These are phyloP conservation scores for Saturnispora bothae DNA, from an alignment of 805 yeast species.

Conservation along the genomic window DNA sequence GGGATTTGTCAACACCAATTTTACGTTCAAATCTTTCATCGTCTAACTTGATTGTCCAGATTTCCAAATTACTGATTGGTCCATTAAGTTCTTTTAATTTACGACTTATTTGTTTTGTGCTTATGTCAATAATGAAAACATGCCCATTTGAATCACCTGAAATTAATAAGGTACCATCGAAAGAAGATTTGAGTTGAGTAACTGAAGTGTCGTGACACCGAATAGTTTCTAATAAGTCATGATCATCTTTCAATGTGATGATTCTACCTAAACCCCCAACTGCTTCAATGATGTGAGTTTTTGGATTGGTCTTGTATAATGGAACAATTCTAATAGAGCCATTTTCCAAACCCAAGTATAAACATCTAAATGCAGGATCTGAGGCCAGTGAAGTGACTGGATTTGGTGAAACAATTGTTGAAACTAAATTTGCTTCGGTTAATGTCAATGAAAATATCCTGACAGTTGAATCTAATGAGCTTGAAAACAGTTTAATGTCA, in stretches of 20 bases:
- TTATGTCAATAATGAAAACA: constrained; percentile 56
- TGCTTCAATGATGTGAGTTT: constrained; percentile 35
- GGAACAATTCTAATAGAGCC: constrained; percentile 54
- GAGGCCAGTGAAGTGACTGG: constrained; percentile 47
- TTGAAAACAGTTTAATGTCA: constrained; percentile 58
- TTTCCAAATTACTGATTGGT: constrained; percentile 18
- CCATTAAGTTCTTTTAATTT: constrained; percentile 33
- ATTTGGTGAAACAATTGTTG: constrained; percentile 61
- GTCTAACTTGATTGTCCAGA: constrained; percentile 14
- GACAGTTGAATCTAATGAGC: constrained; percentile 65
- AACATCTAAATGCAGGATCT: constrained; percentile 71
- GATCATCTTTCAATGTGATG: constrained; percentile 41
- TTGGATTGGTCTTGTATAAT: constrained; percentile 32
- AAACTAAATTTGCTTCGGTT: constrained; percentile 32
- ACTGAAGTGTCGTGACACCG: constrained; percentile 40
- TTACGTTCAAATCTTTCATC: constrained; percentile 12
- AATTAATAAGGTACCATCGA: constrained; percentile 64
- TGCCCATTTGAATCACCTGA: constrained; percentile 71
- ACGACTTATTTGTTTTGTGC: constrained; percentile 56
- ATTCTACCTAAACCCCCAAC: constrained; percentile 50
- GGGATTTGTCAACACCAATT: constrained; percentile 25
- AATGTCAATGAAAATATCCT: constrained; percentile 50
- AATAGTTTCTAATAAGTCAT: constrained; percentile 39
- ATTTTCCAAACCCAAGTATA: constrained; percentile 57
- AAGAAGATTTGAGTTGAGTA: constrained; percentile 46